Base-by-base conservation (phyloP, 176 grass and related monocot species). In the Phoenix dactylifera region DNA sequence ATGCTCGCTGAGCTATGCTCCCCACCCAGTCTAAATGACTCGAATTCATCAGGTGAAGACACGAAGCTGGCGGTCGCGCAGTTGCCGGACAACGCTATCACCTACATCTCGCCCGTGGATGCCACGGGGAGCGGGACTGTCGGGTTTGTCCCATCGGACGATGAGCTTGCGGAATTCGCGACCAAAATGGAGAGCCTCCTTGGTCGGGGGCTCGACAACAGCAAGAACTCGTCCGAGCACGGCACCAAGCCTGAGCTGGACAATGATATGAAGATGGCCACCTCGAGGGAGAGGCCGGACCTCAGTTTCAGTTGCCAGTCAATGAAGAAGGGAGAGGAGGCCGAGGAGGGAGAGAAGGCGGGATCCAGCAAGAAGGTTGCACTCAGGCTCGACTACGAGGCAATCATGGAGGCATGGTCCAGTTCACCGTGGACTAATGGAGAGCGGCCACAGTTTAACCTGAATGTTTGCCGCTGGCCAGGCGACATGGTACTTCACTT, bases 111-210 rank as follows among this genome's bases (percentile, higher is more conserved):
- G 62, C 81, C 63, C 48, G 49, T 60, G 18, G 54, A 28, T 3
- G 57, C 44, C 17, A 1, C 57, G 18, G 75, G 74, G 23, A 22
- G 70, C 20, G 51, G 66, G 26, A 15, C 72, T 7, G 30, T 64
- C 7, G 30, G 26, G 22, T 78, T 85, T 58, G 79, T 74, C 63
- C 87, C 92, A 20, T 85, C 87, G 6, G 92, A 91, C 51, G 66
- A 73, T 0, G 87, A 91, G 25, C 79, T 97, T 50, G 74, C 76
- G 4, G 92, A 97, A 66, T 97, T 97, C 64, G 92, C 92, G 16
- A 84, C 87, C 4, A 82, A 91, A 72, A 97, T 97, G 87, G 87
- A 97, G 65, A 83, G 81, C 2, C 85, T 97, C 28, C 87, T 97
- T 18, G 73, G 87, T 1, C 53, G 68, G 23, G 83, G 71, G 24